A percentile compares a stretch with the other conserved stretches of the same genome.
These are phyloP conservation scores for Rhododendron molle DNA, from an alignment of 148 eudicot species.

Conservation along the genomic window DNA sequence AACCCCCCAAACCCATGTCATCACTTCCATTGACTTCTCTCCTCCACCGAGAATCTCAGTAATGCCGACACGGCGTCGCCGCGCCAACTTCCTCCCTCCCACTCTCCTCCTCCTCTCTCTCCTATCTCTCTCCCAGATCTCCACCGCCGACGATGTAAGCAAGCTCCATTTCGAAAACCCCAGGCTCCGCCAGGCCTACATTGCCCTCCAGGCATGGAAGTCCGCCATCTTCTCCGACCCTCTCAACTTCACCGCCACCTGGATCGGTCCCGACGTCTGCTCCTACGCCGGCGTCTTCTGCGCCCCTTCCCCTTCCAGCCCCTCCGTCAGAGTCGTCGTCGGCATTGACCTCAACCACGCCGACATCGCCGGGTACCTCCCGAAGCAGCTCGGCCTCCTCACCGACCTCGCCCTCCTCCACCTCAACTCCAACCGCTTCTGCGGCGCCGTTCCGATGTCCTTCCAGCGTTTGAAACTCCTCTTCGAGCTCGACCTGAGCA, in stretches of 20 bases:
- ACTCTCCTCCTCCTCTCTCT: constrained; percentile 10
- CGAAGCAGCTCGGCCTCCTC: constrained; percentile 67
- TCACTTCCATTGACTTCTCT: neutral
- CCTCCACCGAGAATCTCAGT: neutral
- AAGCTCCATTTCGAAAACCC: constrained; percentile 49
- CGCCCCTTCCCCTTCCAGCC: constrained; percentile 30
- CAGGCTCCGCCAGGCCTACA: constrained; percentile 58
- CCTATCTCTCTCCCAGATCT: constrained; percentile 15
- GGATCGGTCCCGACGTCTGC: constrained; percentile 79
- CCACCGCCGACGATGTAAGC: constrained; percentile 8
- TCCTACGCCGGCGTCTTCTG: constrained; percentile 74
- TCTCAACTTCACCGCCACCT: constrained; percentile 66
- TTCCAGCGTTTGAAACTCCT: constrained; percentile 50
- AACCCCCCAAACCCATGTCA: neutral
- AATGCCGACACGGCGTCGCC: constrained; percentile 3
- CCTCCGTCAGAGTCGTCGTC: constrained; percentile 55
- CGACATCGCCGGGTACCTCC: constrained; percentile 85
- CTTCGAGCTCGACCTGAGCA: constrained; percentile 79
- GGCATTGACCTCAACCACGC: constrained; percentile 90
- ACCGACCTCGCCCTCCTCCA: constrained; percentile 86
- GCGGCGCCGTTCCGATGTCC: constrained; percentile 56
- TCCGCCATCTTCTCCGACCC: constrained; percentile 78
- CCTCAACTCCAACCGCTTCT: constrained; percentile 88
- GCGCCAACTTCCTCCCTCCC: constrained; percentile 11
- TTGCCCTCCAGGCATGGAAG: constrained; percentile 87